These are phyloP conservation scores for Eurotiales sp. DNA, from an alignment of 2,329 filamentous ascomycete species.

Conservation along the genomic window DNA sequence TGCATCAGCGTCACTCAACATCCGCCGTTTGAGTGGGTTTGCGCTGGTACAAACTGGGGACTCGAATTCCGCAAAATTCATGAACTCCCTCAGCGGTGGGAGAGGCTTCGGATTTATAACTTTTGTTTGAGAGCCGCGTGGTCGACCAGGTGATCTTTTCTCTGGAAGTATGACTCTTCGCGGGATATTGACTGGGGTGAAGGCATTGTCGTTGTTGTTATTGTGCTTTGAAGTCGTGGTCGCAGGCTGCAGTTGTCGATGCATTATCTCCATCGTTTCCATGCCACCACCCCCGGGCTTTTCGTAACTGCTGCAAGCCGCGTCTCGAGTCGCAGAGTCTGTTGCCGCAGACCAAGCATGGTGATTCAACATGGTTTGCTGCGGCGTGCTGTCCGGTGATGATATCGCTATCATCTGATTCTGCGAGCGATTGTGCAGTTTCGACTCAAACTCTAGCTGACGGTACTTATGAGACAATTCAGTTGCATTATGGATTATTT, in stretches of 20 bases:
- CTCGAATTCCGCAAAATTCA: neutral
- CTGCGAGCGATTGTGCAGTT: neutral
- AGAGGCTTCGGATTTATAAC: neutral
- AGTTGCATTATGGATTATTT: conserved; percentile 53
- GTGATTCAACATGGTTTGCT: neutral
- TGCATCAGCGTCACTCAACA: neutral
- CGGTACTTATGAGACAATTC: conserved; percentile 30
- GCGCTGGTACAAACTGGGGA: neutral
- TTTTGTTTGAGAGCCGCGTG: neutral
- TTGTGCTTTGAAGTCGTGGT: too few species aligned
- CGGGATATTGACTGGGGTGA: conserved; percentile 4
- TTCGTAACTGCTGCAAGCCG: neutral
- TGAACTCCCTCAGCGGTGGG: conserved; percentile 7
- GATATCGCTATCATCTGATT: conserved; percentile 10
- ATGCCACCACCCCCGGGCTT: neutral
- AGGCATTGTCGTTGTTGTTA: conserved; percentile 7
- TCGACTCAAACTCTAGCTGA: conserved; percentile 24
- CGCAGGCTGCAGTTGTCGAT: too few species aligned
- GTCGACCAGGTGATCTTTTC: neutral
- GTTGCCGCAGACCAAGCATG: neutral
- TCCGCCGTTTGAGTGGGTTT: conserved; percentile 11
- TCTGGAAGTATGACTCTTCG: neutral
- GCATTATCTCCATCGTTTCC: too few species aligned
- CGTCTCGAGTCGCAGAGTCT: neutral
- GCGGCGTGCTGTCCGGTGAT: conserved; percentile 7